Percentiles rank a stretch among this genome's conserved stretches.
These are phyloP conservation scores for Echria macrotheca DNA, from an alignment of 495 filamentous ascomycete genomes.

Conservation along the genomic window DNA sequence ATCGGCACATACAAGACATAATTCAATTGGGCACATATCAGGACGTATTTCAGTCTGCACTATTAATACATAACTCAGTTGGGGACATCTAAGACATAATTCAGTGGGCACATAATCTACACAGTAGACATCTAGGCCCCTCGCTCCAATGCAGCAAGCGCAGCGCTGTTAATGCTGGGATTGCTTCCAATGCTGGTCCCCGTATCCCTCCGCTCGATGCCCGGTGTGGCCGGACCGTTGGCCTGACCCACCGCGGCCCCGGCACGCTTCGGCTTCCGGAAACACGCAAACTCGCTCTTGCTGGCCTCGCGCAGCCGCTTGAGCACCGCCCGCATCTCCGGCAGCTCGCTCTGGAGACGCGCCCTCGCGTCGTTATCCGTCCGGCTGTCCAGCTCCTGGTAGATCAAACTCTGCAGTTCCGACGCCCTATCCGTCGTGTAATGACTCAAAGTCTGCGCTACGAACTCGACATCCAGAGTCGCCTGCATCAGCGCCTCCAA, in stretches of 20 bases:
- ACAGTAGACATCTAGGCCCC: too few relatives aligned
- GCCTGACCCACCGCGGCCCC: not conserved
- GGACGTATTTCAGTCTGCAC: too few relatives aligned
- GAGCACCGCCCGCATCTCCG: conserved; percentile 77
- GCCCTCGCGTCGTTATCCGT: conserved; percentile 80
- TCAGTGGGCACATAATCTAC: too few relatives aligned
- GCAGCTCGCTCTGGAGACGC: conserved; percentile 76
- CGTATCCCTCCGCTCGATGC: conserved; percentile 22
- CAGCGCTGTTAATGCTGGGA: not conserved
- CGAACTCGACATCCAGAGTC: conserved; percentile 93
- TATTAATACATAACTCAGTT: too few relatives aligned
- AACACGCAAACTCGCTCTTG: conserved; percentile 79
- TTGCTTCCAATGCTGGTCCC: conserved; percentile 17
- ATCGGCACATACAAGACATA: too few relatives aligned
- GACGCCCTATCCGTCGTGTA: conserved; percentile 82
- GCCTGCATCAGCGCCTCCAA: conserved; percentile 91
- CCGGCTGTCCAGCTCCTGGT: conserved; percentile 77
- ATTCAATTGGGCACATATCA: too few relatives aligned
- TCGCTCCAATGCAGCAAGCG: not conserved
- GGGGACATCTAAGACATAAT: too few relatives aligned
- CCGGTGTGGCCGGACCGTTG: not conserved
- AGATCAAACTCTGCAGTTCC: conserved; percentile 77
- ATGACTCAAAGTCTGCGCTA: conserved; percentile 82
- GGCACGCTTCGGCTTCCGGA: conserved; percentile 48
- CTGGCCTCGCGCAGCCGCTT: conserved; percentile 79